Evolutionary conservation across 2,329 filamentous ascomycete species (phyloP).

Genomic region (Neonectria punicea): DNA sequence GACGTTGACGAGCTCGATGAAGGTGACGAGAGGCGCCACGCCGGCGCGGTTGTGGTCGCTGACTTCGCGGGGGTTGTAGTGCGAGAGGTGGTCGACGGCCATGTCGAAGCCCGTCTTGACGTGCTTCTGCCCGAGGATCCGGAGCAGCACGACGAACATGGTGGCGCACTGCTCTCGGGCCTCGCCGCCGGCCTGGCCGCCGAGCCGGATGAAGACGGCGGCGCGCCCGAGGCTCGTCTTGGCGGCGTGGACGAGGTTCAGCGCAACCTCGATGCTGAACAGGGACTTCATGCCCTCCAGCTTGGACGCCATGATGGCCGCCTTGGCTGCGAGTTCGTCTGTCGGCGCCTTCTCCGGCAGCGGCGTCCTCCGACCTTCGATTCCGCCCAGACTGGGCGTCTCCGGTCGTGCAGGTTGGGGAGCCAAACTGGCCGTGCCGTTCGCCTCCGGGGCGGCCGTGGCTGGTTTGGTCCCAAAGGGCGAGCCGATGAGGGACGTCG

Average conservation of each 20-base stretch:
- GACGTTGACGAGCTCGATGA: conserved; percentile 97
- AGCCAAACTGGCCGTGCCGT: conserved; percentile 39
- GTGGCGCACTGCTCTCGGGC: conserved; percentile 88
- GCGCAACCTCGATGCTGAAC: conserved; percentile 95
- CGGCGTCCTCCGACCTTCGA: conserved; percentile 53
- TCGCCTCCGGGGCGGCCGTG: conserved; percentile 35
- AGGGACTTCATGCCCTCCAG: conserved; percentile 94
- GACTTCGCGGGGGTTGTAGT: conserved; percentile 89
- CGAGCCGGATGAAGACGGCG: conserved; percentile 82
- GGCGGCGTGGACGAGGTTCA: conserved; percentile 87
- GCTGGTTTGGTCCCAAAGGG: conserved; percentile 63
- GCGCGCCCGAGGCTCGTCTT: conserved; percentile 89
- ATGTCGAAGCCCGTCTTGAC: conserved; percentile 94
- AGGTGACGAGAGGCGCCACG: conserved; percentile 92
- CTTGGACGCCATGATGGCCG: conserved; percentile 95
- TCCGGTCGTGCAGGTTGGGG: conserved; percentile 60
- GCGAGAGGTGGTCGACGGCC: conserved; percentile 88
- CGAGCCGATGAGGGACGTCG: conserved; percentile 70
- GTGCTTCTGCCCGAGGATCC: conserved; percentile 85
- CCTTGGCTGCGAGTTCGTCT: conserved; percentile 93
- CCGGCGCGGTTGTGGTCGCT: conserved; percentile 76
- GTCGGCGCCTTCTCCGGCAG: conserved; percentile 77
- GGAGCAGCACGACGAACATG: conserved; percentile 87
- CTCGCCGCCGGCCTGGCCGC: conserved; percentile 82
- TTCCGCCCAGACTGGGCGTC: conserved; percentile 56